These are phyloP conservation scores for Botrytis paeoniae DNA, from an alignment of 2,329 filamentous ascomycete genomes.

Conservation along the genomic window DNA sequence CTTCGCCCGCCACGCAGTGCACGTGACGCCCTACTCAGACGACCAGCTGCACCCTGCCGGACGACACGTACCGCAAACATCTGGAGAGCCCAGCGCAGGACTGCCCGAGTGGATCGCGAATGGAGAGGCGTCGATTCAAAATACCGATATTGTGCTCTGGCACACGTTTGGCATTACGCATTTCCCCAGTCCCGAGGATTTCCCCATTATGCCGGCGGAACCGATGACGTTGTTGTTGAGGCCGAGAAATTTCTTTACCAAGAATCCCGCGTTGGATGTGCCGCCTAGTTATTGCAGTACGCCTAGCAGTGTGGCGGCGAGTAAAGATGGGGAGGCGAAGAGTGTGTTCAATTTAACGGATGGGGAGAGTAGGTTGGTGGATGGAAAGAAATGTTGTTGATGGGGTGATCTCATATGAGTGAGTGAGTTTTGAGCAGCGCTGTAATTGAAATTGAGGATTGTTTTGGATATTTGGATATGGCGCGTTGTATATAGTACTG, in stretches of 20 bases:
- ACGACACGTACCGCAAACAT: slow-evolving; percentile 58
- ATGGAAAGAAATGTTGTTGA: slow-evolving; percentile 7
- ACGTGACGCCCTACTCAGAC: slow-evolving; percentile 63
- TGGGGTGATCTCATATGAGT: not conserved
- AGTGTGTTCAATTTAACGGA: slow-evolving; percentile 17
- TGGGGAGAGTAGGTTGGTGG: slow-evolving; percentile 16
- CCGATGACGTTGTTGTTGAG: slow-evolving; percentile 67
- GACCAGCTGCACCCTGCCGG: slow-evolving; percentile 59
- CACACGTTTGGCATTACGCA: slow-evolving; percentile 91
- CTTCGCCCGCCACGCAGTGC: slow-evolving; percentile 57
- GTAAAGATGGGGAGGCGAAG: not conserved
- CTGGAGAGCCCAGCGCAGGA: slow-evolving; percentile 45
- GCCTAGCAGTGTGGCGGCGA: slow-evolving; percentile 61
- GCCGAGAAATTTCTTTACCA: slow-evolving; percentile 57
- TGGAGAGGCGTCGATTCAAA: slow-evolving; percentile 65
- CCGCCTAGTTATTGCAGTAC: slow-evolving; percentile 66
- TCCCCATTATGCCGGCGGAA: slow-evolving; percentile 86
- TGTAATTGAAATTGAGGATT: not conserved
- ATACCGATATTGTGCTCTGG: slow-evolving; percentile 88
- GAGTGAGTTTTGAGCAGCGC: not conserved
- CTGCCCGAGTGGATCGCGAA: slow-evolving; percentile 52
- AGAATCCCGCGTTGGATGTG: slow-evolving; percentile 58
- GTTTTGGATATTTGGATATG: not conserved
- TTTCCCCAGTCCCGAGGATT: slow-evolving; percentile 86
- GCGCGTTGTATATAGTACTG: not conserved